Evolutionary conservation across 768 basidiomycete genomes (phyloP), one percentile per base, ranked within the genome.

Genomic region (Sistotremastrum niveocremeum): DNA sequence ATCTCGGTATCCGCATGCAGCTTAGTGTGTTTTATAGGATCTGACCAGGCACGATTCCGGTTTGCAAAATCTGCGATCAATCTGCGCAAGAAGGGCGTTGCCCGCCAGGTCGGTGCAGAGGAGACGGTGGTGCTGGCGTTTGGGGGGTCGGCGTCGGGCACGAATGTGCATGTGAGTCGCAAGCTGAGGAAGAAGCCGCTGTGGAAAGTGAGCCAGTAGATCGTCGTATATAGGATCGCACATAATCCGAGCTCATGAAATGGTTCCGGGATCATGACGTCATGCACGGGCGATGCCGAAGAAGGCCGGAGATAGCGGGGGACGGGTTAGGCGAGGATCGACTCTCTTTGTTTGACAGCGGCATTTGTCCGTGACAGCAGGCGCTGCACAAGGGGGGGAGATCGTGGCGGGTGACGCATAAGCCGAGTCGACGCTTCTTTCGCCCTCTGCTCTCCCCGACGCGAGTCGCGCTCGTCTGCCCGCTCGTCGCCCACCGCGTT

Each of bases 111-210:
- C 50, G 78, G 81, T 46, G 78, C 76, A 49, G 84, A 86, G 62
- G 88, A 91, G 65, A 86, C 84, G n/a, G 88, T 93, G 38, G 88
- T 94, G 44, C 70, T 93, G 54, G 87, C 86, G 35, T 89, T 91
- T 64, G 84, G 84, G 48, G 82, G 78, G 36, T 41, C 48, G 30
- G 44, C 46, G 10, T 20, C 20, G 20, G 20, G 20, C 20, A 95
- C 76, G 36, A 99, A 71, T 57, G 98, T 99, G 59, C 90, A 93
- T 0, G 95, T 94, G 55, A 88, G 93, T 49, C 89, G 94, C 0
- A 93, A 97, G 9, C 95, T 95, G 31, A 98, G 69, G 65, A 93
- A 98, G 30, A 99, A 67, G 0, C 95, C 95, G 52, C 98, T 94
- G 46, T 86, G 69, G 42, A 81, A 68, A 4, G 95, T 89, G 12